phyloP scores from a whole-genome alignment of 768 basidiomycete genomes.

The Lactarius akahatsu region DNA sequence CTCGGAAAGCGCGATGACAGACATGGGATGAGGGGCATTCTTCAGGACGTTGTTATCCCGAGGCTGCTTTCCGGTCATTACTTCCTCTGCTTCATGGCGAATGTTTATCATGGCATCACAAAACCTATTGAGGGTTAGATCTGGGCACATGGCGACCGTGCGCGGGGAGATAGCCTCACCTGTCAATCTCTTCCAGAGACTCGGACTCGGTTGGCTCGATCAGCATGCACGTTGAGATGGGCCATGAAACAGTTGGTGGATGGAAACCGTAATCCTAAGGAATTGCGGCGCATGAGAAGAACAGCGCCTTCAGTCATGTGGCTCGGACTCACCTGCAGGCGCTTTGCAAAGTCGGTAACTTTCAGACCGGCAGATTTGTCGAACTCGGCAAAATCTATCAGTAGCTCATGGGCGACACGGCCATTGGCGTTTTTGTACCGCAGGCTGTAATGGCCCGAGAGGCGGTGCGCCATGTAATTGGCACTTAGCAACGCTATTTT shows the following conservation, averaged over 20 bases:
- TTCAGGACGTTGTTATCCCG: slow-evolving; percentile 89
- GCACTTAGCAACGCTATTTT: slow-evolving; percentile 90
- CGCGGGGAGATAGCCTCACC: slow-evolving; percentile 42
- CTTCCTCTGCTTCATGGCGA: slow-evolving; percentile 85
- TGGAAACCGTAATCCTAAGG: slow-evolving; percentile 87
- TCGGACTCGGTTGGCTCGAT: slow-evolving; percentile 99
- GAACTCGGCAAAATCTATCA: slow-evolving; percentile 95
- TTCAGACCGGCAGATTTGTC: slow-evolving; percentile 87
- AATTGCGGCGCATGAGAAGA: background rate
- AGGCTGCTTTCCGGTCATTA: slow-evolving; percentile 84
- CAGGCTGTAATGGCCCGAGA: slow-evolving; percentile 80
- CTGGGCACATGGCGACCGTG: background rate
- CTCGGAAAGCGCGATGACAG: slow-evolving; percentile 67
- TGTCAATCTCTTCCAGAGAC: slow-evolving; percentile 87
- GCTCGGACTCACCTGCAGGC: slow-evolving; percentile 67
- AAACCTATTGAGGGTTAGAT: slow-evolving; percentile 53
- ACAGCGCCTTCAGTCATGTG: slow-evolving; percentile 5
- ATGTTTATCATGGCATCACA: slow-evolving; percentile 99
- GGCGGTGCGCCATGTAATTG: slow-evolving; percentile 93
- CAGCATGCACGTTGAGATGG: slow-evolving; percentile 93
- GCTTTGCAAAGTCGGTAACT: slow-evolving; percentile 95
- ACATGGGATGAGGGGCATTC: slow-evolving; percentile 91
- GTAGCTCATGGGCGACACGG: slow-evolving; percentile 91
- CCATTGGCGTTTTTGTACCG: slow-evolving; percentile 89
- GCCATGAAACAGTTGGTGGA: slow-evolving; percentile 98